Evolutionary conservation across 495 filamentous ascomycete species (phyloP).

Genomic region (Massariosphaeria phaeospora): DNA sequence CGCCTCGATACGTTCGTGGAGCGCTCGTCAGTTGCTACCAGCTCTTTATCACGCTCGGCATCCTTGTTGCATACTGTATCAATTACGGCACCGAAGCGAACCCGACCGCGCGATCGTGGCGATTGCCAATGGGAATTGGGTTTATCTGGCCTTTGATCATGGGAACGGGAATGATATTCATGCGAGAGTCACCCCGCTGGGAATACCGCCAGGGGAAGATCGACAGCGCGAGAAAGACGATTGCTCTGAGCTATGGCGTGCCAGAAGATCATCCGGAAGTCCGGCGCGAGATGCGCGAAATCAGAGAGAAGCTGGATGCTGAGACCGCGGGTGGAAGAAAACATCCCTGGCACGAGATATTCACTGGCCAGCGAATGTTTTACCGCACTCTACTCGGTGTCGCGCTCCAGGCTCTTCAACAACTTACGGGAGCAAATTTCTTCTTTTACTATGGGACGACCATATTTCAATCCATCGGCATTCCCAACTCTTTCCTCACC

Average conservation of each 20-base stretch:
- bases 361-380: conserved; percentile 31
- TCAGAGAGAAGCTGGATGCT: conserved; percentile 45
- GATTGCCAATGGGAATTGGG: conserved; percentile 74
- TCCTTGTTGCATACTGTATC: conserved; percentile 75
- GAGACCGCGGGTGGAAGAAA: conserved; percentile 22
- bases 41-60: conserved; percentile 81
- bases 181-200: conserved; percentile 40
- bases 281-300: conserved; percentile 58
- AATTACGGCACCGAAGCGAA: conserved; percentile 67
- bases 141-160: conserved; percentile 74
- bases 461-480: conserved; percentile 35
- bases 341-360: conserved; percentile 29
- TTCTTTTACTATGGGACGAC: conserved; percentile 49
- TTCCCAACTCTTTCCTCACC: conserved; percentile 37
- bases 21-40: conserved; percentile 55
- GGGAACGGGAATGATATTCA: conserved; percentile 50
- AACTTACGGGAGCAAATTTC: conserved; percentile 44
- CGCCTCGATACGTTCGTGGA: conserved; percentile 18
- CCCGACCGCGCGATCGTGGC: conserved; percentile 59
- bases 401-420: conserved; percentile 31
- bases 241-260: conserved; percentile 68
- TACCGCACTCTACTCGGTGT: conserved; percentile 31
- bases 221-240: conserved; percentile 57
- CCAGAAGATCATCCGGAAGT: conserved; percentile 58
- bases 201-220: conserved; percentile 38